These are phyloP conservation scores for Nitzschia palea DNA, from an alignment of 108 stramenopile genomes.

Conservation along the genomic window DNA sequence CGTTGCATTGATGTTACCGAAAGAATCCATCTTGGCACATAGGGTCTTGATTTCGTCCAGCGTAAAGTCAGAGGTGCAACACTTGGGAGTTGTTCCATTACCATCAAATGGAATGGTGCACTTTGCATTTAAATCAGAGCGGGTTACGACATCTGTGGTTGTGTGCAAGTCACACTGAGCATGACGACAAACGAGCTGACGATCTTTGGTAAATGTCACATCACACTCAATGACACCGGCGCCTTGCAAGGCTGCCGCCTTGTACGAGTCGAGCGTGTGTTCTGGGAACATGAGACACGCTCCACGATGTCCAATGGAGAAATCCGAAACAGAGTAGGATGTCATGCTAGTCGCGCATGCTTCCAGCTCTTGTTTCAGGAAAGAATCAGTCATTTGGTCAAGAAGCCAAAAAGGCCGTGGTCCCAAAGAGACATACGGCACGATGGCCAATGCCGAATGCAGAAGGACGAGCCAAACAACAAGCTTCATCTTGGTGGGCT, in stretches of 20 bases:
- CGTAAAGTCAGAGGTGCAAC: conserved; percentile 75
- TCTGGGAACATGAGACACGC: conserved; percentile 68
- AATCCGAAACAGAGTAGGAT: conserved; percentile 44
- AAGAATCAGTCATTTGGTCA: conserved; percentile 46
- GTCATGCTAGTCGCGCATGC: conserved; percentile 46
- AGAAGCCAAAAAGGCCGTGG: conserved; percentile 67
- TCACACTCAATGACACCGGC: conserved; percentile 82
- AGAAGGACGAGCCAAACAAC: too few species aligned
- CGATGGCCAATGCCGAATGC: too few species aligned
- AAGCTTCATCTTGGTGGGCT: too few species aligned
- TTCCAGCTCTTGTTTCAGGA: conserved; percentile 50
- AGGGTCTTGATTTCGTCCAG: conserved; percentile 68
- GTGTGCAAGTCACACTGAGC: conserved; percentile 78
- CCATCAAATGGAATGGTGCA: conserved; percentile 54
- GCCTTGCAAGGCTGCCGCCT: conserved; percentile 50
- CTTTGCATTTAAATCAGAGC: conserved; percentile 64
- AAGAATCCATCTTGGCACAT: conserved; percentile 78
- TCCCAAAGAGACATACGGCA: too few species aligned
- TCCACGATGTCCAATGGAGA: conserved; percentile 75
- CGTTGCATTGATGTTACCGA: conserved; percentile 33
- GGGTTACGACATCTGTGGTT: conserved; percentile 62
- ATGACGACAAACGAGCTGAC: conserved; percentile 68
- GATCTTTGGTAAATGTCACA: conserved; percentile 78
- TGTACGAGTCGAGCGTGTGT: conserved; percentile 51
- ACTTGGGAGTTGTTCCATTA: conserved; percentile 31